Evolutionary conservation across 2,329 filamentous ascomycete species (phyloP), one percentile per base, ranked within the genome.

Genomic region (Alternaria postmessia): DNA sequence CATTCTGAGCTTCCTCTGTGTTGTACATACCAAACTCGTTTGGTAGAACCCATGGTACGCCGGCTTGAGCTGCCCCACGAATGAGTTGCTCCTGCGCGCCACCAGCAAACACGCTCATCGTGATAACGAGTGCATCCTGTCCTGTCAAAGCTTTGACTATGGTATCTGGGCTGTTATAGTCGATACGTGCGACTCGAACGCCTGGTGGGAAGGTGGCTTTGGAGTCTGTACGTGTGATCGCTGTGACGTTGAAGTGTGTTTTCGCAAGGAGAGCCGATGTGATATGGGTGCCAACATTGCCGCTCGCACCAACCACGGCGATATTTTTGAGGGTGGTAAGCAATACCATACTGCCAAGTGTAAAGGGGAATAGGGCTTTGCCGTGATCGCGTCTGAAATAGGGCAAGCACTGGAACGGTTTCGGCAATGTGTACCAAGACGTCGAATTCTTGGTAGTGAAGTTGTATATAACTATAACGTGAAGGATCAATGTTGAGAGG

Each of bases 111-210:
- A 73, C 68, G 34, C 61, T 63, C 44, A 81, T 59, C 9, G 78
- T 81, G 63, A 82, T 80, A 51, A 81, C 64, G 7, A 81, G 72
- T 14, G 66, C 71, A 36, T 81, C 73, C 39, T 81, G 77, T 43
- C 76, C 77, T 36, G 66, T 65, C 7, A 81, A 67, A 5, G 76
- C 79, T 26, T 66, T 53, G 16, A 77, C 70, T 24, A 82, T 58
- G 11, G 74, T 62, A 4, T 81, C 75, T 18, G 84, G 75, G 14
- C 80, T 67, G n/a, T 62, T 81, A 71, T 88, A 88, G 76, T 86
- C 75, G 58, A 85, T 79, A 9, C 68, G 72, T 22, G 75, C 78
- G 36, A 81, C 69, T 5, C 69, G 65, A 44, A 84, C 72, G 20
- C 75, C 81, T 0, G 69, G 63, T 7, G 81, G 82, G 3, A 86